Evolutionary conservation across 2,329 filamentous ascomycete genomes (phyloP), one percentile per base, ranked within the genome.

Genomic region (Ceratocystis alfenasii): DNA sequence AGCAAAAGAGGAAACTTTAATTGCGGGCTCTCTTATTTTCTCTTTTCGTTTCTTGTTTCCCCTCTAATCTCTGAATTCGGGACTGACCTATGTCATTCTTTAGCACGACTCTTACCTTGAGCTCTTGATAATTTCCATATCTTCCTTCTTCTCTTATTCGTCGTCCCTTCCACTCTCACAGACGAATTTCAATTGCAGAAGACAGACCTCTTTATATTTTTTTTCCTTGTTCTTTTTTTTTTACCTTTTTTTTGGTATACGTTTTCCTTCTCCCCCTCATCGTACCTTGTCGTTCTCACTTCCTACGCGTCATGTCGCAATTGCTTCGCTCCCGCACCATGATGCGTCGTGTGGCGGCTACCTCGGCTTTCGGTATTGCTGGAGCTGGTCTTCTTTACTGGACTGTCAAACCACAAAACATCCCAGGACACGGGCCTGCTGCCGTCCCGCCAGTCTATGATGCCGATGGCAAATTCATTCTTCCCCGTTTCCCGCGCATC

Each of bases 381-480:
- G 77, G 78, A 33, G 77, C 78, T 68, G 77, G 78, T 65, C 72
- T 79, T 45, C 72, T 82, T 33, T 75, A 77, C 70, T 82, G 80
- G 72, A 75, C 76, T 69, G 88, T 88, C 75, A 83, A 87, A 46
- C 87, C 87, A 12, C 82, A 86, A 71, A 84, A 88, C 73, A 87
- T 90, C 68, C 87, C 87, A 60, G 87, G 87, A 63, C 81, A 80
- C 69, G 85, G 88, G 69, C 82, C 83, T 12, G 83, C 81, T 2
- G 87, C 89, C 1, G 86, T 87, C 45, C 87, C 87, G 20, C 87
- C 87, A 1, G 85, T 84, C 67, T 87, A 85, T 72, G 84, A 84
- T 70, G 81, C 85, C 69, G 85, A 86, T 69, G 87, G 87, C 69
- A 79, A 82, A 65, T 88, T 89, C 74, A 80, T 78, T 69, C 82